These are phyloP conservation scores for Oryza coarctata DNA, from an alignment of 176 grass and related monocot species.

Conservation along the genomic window DNA sequence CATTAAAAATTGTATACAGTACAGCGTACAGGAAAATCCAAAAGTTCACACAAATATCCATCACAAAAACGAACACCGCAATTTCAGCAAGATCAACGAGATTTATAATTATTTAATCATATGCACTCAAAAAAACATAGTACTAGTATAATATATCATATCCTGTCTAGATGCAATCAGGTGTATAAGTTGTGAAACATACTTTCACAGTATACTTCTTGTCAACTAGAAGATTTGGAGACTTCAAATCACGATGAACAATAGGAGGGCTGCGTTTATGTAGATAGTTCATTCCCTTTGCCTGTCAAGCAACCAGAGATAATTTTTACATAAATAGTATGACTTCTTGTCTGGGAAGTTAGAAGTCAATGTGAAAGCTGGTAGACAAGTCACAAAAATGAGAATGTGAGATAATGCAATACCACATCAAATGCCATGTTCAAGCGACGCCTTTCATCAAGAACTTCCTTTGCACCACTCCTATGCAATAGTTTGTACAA, in stretches of 20 bases:
- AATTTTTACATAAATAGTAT: conserved; percentile 28
- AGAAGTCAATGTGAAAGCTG: conserved; percentile 1
- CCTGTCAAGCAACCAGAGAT: conserved; percentile 53
- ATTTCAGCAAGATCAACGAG: not conserved
- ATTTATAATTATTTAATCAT: not conserved
- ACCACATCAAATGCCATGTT: conserved; percentile 99
- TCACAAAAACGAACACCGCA: not conserved
- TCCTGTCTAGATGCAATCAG: not conserved
- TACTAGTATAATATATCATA: not conserved
- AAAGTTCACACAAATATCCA: not conserved
- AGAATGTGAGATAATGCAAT: conserved; percentile 23
- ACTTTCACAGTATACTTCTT: conserved; percentile 99
- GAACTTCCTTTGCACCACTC: conserved; percentile 70
- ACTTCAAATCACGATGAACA: conserved; percentile 98
- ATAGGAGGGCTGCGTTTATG: conserved; percentile 90
- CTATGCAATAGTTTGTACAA: conserved; percentile 90
- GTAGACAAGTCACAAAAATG: not conserved
- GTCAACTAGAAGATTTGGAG: conserved; percentile 98
- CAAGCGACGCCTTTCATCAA: conserved; percentile 92
- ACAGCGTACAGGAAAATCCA: not conserved
- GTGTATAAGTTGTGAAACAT: conserved; percentile 27
- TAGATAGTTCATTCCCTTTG: conserved; percentile 99
- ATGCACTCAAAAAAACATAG: not conserved
- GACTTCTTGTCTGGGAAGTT: not conserved
- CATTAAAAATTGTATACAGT: not conserved